Evolutionary conservation across 2,329 filamentous ascomycete genomes (phyloP).

Genomic region (Paecilomyces sp.): DNA sequence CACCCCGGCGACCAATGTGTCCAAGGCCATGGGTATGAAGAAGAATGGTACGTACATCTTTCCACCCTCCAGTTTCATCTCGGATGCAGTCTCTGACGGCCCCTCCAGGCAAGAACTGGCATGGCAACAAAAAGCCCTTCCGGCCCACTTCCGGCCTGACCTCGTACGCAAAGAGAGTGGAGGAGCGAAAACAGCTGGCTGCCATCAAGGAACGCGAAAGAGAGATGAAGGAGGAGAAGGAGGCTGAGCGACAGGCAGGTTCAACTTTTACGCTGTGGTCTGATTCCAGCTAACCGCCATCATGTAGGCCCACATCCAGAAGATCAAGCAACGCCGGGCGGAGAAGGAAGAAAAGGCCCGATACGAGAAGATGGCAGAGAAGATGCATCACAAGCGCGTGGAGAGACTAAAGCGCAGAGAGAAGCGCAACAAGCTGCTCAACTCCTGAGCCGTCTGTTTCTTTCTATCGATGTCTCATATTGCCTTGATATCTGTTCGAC

Average conservation of each 20-base stretch:
- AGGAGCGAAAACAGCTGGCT: constrained; percentile 60
- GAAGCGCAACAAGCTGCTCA: constrained; percentile 64
- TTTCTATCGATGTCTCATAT: not conserved
- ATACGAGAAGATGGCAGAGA: constrained; percentile 90
- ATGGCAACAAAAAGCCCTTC: constrained; percentile 73
- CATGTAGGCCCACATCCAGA: constrained; percentile 64
- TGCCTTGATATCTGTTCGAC: not conserved
- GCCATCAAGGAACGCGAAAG: constrained; percentile 90
- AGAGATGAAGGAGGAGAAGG: constrained; percentile 94
- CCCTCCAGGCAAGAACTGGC: constrained; percentile 85
- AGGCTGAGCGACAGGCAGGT: constrained; percentile 70
- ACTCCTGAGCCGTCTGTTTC: constrained; percentile 24
- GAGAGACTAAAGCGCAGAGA: constrained; percentile 91
- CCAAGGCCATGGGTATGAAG: constrained; percentile 57
- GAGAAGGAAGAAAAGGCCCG: constrained; percentile 90
- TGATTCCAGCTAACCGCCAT: constrained; percentile 1
- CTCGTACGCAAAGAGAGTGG: constrained; percentile 69
- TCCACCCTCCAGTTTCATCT: not conserved
- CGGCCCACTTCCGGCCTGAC: constrained; percentile 71
- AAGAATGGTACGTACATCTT: constrained; percentile 62
- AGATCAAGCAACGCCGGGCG: constrained; percentile 75
- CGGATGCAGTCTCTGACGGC: constrained; percentile 1
- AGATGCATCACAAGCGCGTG: constrained; percentile 94
- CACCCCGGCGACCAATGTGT: not conserved
- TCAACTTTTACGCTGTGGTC: not conserved